phyloP scores from a whole-genome alignment of 768 basidiomycete species.

The Cystofilobasidium capitatum region DNA sequence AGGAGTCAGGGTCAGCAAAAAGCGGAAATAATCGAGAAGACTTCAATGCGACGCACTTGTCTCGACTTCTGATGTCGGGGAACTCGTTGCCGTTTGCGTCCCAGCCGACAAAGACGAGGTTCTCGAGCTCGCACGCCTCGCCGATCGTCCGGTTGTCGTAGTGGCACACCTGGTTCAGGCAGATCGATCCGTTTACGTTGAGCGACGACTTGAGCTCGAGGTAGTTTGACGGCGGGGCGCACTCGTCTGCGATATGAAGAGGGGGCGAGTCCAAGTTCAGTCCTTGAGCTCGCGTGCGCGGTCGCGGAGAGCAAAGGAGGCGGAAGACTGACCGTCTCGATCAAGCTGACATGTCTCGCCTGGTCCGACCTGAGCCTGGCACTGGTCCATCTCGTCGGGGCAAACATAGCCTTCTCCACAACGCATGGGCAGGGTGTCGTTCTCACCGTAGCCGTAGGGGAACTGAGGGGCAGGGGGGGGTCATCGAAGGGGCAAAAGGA shows the following conservation, averaged over 20 bases:
- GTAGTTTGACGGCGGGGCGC: conserved; percentile 58
- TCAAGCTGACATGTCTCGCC: conserved; percentile 21
- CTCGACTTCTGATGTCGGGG: conserved; percentile 67
- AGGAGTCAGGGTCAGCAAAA: conserved; percentile 4
- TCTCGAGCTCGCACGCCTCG: conserved; percentile 59
- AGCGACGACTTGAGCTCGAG: conserved; percentile 47
- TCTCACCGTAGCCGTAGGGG: conserved; percentile 17
- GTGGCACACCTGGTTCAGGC: conserved; percentile 60
- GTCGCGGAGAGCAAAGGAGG: neutral
- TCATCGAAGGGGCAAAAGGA: neutral
- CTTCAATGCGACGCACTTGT: conserved; percentile 48
- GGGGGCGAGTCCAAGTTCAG: neutral
- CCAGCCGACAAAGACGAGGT: conserved; percentile 68
- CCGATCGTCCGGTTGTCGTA: conserved; percentile 68
- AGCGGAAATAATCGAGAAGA: neutral
- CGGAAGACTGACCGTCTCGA: conserved; percentile 18
- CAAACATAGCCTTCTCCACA: conserved; percentile 15
- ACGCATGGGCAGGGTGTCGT: conserved; percentile 9
- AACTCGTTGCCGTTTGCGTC: conserved; percentile 45
- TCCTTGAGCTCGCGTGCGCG: neutral
- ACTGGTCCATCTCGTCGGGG: conserved; percentile 19
- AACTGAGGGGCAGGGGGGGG: conserved; percentile 1
- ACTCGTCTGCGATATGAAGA: conserved; percentile 53
- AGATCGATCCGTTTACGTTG: conserved; percentile 73
- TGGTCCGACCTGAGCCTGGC: conserved; percentile 6